Conservation (phyloP, 1,139 yeast species). For the Scheffersomyces cryptocercus region DNA sequence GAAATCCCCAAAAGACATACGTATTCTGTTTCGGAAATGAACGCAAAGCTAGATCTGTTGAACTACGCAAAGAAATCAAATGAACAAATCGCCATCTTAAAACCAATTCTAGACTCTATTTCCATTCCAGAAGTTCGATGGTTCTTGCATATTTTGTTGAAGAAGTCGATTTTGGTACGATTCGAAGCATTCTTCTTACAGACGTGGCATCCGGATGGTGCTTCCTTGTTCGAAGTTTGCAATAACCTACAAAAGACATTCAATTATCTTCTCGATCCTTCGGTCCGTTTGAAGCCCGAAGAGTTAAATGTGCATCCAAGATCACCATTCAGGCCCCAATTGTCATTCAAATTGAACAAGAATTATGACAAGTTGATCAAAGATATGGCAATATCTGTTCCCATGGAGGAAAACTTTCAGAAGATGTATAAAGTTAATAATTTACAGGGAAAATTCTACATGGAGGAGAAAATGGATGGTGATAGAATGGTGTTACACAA, state of each 20-base stretch:
- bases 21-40: constrained; percentile 56
- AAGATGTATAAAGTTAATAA: constrained; percentile 13
- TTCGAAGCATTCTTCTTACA: constrained; percentile 62
- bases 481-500: constrained; percentile 81
- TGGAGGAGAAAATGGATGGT: constrained; percentile 95
- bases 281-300: constrained; percentile 37
- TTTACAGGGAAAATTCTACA: constrained; percentile 49
- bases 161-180: constrained; percentile 56
- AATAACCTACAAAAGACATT: constrained; percentile 65
- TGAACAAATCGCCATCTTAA: constrained; percentile 44
- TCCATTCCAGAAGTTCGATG: constrained; percentile 68
- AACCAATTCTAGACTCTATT: constrained; percentile 55
- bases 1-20: constrained; percentile 2
- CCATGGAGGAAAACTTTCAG: constrained; percentile 23
- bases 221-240: constrained; percentile 64
- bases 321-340: constrained; percentile 70
- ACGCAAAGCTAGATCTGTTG: constrained; percentile 51
- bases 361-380: constrained; percentile 51
- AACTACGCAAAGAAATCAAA: constrained; percentile 37
- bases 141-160: constrained; percentile 67
- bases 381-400: constrained; percentile 31
- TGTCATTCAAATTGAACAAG: constrained; percentile 54
- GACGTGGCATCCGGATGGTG: constrained; percentile 85
- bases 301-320: constrained; percentile 51
- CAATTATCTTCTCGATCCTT: constrained; percentile 55